Evolutionary conservation across 2,329 filamentous ascomycete species (phyloP).

Genomic region (Botrytis porri): DNA sequence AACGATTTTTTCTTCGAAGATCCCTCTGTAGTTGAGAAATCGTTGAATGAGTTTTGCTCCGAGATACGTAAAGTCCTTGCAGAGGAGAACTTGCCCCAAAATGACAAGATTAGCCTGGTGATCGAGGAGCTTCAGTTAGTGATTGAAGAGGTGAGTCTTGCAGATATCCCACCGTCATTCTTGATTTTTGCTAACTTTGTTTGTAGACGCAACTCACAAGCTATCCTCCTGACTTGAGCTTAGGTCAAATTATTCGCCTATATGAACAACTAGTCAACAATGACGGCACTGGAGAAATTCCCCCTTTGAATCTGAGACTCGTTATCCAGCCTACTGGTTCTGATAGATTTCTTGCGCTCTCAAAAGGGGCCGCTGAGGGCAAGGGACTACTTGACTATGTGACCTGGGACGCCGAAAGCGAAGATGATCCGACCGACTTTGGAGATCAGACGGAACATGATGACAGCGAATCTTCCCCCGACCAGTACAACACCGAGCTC

Average conservation of each 20-base stretch:
- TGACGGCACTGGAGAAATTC: conserved; percentile 51
- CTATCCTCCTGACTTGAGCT: conserved; percentile 47
- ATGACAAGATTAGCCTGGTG: conserved; percentile 55
- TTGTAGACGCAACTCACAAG: conserved; percentile 45
- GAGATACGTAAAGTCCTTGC: conserved; percentile 54
- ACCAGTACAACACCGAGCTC: neutral
- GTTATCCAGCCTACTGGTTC: conserved; percentile 52
- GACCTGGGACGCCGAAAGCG: conserved; percentile 32
- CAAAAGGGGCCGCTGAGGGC: conserved; percentile 51
- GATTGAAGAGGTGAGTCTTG: conserved; percentile 53
- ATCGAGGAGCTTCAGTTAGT: conserved; percentile 54
- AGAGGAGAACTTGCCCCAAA: conserved; percentile 49
- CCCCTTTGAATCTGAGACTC: conserved; percentile 58
- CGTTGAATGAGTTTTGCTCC: conserved; percentile 53
- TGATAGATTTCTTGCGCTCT: conserved; percentile 51
- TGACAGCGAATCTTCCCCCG: conserved; percentile 10
- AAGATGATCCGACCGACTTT: conserved; percentile 27
- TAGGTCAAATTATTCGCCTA: conserved; percentile 56
- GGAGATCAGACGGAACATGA: conserved; percentile 16
- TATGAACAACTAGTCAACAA: conserved; percentile 58
- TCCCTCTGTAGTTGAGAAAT: conserved; percentile 50
- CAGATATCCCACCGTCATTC: neutral
- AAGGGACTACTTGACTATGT: conserved; percentile 44
- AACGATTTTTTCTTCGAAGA: conserved; percentile 57
- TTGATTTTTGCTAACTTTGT: conserved; percentile 33